Conservation (phyloP, 192 early-diverging fungal species). For the Coemansia guatemalensis region DNA sequence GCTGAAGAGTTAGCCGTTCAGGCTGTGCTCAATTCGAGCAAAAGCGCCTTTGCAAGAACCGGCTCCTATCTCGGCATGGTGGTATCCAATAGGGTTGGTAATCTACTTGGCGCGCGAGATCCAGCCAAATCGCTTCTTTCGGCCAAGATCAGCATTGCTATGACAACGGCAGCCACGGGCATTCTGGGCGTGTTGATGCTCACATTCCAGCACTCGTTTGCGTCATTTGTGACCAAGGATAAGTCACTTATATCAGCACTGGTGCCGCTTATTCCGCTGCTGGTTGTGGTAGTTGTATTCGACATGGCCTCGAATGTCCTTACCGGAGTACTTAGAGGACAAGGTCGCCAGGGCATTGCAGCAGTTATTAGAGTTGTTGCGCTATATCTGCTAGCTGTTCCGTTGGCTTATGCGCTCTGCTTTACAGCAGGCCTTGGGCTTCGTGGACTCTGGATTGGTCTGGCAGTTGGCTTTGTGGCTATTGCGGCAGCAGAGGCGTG, state of each 20-base stretch:
- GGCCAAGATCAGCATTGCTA: slow-evolving; percentile 50
- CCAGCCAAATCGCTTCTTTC: slow-evolving; percentile 29
- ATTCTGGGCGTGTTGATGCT: slow-evolving; percentile 56
- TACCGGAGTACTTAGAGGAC: slow-evolving; percentile 58
- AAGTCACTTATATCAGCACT: slow-evolving; percentile 17
- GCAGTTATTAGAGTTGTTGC: slow-evolving; percentile 51
- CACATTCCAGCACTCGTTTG: slow-evolving; percentile 53
- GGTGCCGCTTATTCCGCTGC: slow-evolving; percentile 33
- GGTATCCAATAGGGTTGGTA: slow-evolving; percentile 78
- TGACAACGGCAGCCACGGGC: slow-evolving; percentile 46
- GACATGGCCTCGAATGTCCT: slow-evolving; percentile 63
- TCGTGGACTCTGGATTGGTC: slow-evolving; percentile 65
- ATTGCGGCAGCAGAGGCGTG: slow-evolving; percentile 31
- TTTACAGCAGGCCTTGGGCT: slow-evolving; percentile 58
- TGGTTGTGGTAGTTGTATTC: slow-evolving; percentile 36
- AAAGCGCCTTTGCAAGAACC: slow-evolving; percentile 68
- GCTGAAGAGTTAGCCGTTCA: slow-evolving; percentile 78
- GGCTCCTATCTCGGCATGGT: slow-evolving; percentile 75
- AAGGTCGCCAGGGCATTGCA: slow-evolving; percentile 56
- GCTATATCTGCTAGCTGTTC: slow-evolving; percentile 55
- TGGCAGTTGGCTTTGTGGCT: slow-evolving; percentile 38
- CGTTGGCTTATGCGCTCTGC: slow-evolving; percentile 52
- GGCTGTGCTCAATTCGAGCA: slow-evolving; percentile 73
- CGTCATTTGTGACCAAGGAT: slow-evolving; percentile 55
- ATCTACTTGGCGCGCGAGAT: slow-evolving; percentile 64